These are phyloP conservation scores for Malus hybrid DNA, from an alignment of 331 rosid species.

Conservation along the genomic window DNA sequence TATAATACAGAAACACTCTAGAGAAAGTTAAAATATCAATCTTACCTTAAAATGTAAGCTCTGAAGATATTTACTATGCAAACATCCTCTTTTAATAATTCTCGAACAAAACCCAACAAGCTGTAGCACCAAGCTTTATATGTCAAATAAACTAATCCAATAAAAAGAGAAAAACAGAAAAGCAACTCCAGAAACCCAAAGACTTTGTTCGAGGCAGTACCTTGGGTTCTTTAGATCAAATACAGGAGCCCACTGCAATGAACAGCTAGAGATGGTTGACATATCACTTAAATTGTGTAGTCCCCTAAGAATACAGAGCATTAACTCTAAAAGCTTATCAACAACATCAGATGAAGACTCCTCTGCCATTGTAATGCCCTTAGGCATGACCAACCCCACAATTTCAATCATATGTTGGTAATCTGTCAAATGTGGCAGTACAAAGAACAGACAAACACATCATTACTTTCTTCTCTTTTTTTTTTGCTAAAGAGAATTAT, in stretches of 20 bases:
- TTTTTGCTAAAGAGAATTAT: too few relatives aligned
- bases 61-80: constrained; percentile 38
- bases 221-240: constrained; percentile 47
- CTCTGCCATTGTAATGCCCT: constrained; percentile 29
- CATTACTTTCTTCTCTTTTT: neutral
- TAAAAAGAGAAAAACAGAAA: neutral
- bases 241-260: constrained; percentile 71
- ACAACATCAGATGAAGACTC: constrained; percentile 34
- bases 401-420: constrained; percentile 52
- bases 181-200: constrained; percentile 11
- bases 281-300: constrained; percentile 32
- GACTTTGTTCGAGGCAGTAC: constrained; percentile 28
- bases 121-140: constrained; percentile 38
- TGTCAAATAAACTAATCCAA: constrained; percentile 14
- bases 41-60: constrained; percentile 58
- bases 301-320: constrained; percentile 62
- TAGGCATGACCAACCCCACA: constrained; percentile 29
- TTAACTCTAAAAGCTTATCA: constrained; percentile 53
- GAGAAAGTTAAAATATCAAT: constrained; percentile 1
- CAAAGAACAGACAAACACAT: neutral
- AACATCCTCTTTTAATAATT: constrained; percentile 46
- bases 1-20: neutral
- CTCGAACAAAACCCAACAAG: constrained; percentile 54
- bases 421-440: constrained; percentile 38
- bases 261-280: constrained; percentile 48